These are phyloP conservation scores for Colletotrichum sp. DNA, from an alignment of 2,329 filamentous ascomycete species.

Conservation along the genomic window DNA sequence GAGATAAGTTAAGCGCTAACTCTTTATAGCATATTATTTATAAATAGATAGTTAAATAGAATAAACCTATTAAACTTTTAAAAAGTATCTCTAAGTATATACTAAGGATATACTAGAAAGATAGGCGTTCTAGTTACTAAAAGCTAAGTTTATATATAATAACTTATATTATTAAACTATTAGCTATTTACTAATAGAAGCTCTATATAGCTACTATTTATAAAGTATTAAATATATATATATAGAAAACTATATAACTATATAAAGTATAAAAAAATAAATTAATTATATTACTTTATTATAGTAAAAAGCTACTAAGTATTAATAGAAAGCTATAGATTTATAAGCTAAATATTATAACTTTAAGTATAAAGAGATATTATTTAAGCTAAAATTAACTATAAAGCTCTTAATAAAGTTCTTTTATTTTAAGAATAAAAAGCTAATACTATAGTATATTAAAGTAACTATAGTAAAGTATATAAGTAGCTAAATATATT, in stretches of 20 bases:
- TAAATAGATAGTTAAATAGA: neutral
- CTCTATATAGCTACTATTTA: neutral
- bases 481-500: neutral
- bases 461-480: neutral
- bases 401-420: neutral
- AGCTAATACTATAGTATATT: neutral
- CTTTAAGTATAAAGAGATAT: neutral
- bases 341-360: neutral
- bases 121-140: neutral
- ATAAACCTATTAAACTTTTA: neutral
- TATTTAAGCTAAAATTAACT: neutral
- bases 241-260: neutral
- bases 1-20: neutral
- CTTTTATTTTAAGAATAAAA: neutral
- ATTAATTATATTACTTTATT: neutral
- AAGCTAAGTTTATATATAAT: slow-evolving; percentile 4
- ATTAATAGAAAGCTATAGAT: neutral
- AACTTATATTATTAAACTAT: no score
- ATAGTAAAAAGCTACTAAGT: neutral
- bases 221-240: neutral
- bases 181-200: neutral
- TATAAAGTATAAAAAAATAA: neutral
- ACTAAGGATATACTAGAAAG: neutral
- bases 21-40: neutral
- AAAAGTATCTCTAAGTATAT: neutral